Base-by-base conservation (phyloP, 2,329 filamentous ascomycete genomes). In the Exophiala xenobiotica region DNA sequence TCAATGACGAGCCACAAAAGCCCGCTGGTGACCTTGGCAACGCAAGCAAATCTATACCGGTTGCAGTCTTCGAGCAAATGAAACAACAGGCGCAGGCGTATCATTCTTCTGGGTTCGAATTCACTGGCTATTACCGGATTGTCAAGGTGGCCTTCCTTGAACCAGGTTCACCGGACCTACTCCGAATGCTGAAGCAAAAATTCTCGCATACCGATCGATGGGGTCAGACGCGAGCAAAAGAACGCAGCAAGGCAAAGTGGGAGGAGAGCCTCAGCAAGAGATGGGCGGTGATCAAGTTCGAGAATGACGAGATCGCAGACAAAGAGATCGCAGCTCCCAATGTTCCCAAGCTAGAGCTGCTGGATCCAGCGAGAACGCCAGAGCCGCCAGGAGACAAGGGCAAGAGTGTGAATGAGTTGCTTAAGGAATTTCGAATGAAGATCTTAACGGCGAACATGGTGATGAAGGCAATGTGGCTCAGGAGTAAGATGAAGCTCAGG, bases 221-320 rank as follows among this genome's bases (percentile, higher is more conserved):
- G 12, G 35, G 43, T n/a, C 49, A 46, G 19, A 49, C 46, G 12
- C 22, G 23, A 4, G 29, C 38, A 18, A 46, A 23, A 19, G 45
- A 44, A 27, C 43, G 40, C 11, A 42, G 49, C 24, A 37, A 50
- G 26, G 49, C 53, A 26, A 22, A 22, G 3, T 60, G 55, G 57
- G 22, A 54, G 31, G 37, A 43, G 39, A 53, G 53, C 35, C 29
- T 60, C 9, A 46, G 40, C 9, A 40, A 47, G 29, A 31, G 12
- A 19, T 60, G 58, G 56, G 58, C 58, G 6, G 58, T 58, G 43
- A 24, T 60, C 23, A 58, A 58, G 20, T 53, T 60, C 9, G 49
- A 56, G 26, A 56, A 53, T 26, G 49, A 48, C 11, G 39, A 48
- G 12, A 14, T 16, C 6, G 49, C 31, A 16, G 22, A n/a, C n/a